These are phyloP conservation scores for Danielozyma ontarioensis DNA, from an alignment of 805 yeast genomes.

Conservation along the genomic window DNA sequence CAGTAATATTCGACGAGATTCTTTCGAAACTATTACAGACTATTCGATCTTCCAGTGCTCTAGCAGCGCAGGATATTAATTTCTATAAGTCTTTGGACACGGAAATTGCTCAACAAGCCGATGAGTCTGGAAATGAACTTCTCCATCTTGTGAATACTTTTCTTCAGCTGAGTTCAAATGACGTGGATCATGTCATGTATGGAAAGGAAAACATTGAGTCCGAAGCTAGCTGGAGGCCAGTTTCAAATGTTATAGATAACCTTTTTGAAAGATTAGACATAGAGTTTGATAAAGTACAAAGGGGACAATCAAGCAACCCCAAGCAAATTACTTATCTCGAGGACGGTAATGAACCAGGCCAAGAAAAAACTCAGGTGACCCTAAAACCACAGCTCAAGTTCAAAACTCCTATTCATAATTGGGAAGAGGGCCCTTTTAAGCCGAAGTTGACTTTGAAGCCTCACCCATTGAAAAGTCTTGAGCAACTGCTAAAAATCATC, in stretches of 20 bases:
- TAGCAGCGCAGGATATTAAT: constrained; percentile 76
- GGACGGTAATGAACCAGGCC: constrained; percentile 22
- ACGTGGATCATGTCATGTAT: constrained; percentile 20
- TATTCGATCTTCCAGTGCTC: constrained; percentile 60
- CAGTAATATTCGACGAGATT: constrained; percentile 12
- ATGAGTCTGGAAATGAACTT: constrained; percentile 36
- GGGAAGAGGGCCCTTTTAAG: constrained; percentile 65
- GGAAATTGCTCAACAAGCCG: constrained; percentile 34
- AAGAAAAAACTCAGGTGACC: not conserved
- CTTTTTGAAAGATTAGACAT: constrained; percentile 75
- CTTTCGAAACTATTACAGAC: constrained; percentile 49
- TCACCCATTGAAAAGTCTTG: constrained; percentile 52
- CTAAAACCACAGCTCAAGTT: constrained; percentile 70
- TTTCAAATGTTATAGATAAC: constrained; percentile 61
- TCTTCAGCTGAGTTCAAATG: constrained; percentile 25
- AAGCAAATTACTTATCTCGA: constrained; percentile 45
- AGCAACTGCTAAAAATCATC: constrained; percentile 37
- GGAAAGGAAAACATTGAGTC: constrained; percentile 40
- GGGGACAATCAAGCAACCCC: constrained; percentile 11
- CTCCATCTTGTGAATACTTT: constrained; percentile 44
- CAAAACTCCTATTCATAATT: constrained; percentile 55
- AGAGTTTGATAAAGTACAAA: constrained; percentile 46
- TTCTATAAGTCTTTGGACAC: constrained; percentile 65
- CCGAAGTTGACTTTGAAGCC: constrained; percentile 76
- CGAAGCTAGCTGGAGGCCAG: constrained; percentile 52